Conservation (phyloP, 176 grass and related monocot species). For the Rhynchospora tenuis region DNA sequence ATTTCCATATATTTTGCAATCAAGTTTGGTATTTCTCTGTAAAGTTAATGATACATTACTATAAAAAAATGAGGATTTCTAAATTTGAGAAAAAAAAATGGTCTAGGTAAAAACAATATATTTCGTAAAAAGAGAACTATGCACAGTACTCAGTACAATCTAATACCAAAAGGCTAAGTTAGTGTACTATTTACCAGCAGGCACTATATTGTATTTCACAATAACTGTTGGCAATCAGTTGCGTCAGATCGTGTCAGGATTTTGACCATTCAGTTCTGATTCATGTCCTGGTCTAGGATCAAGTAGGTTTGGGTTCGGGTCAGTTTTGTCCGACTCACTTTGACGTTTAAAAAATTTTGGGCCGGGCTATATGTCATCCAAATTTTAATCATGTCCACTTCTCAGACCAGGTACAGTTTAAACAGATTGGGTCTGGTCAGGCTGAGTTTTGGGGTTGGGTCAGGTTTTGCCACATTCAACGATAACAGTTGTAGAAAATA, state of each 20-base stretch:
- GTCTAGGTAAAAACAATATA: constrained; percentile 12
- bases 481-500: background rate
- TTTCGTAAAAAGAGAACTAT: background rate
- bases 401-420: too few species aligned
- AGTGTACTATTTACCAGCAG: background rate
- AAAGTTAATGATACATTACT: constrained; percentile 22
- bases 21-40: constrained; percentile 57
- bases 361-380: too few species aligned
- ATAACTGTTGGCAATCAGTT: too few species aligned
- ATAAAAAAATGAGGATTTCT: background rate
- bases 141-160: background rate
- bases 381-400: too few species aligned
- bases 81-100: background rate
- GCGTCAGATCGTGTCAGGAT: too few species aligned
- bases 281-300: too few species aligned
- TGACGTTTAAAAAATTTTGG: too few species aligned
- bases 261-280: too few species aligned
- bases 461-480: too few species aligned
- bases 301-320: too few species aligned
- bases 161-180: background rate
- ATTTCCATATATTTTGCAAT: constrained; percentile 50
- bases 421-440: background rate
- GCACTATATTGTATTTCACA: background rate
- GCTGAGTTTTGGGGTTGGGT: too few species aligned
- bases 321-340: background rate